Evolutionary conservation across 2,329 filamentous ascomycete genomes (phyloP), one percentile per base, ranked within the genome.

Genomic region (Aureobasidium namibiae): DNA sequence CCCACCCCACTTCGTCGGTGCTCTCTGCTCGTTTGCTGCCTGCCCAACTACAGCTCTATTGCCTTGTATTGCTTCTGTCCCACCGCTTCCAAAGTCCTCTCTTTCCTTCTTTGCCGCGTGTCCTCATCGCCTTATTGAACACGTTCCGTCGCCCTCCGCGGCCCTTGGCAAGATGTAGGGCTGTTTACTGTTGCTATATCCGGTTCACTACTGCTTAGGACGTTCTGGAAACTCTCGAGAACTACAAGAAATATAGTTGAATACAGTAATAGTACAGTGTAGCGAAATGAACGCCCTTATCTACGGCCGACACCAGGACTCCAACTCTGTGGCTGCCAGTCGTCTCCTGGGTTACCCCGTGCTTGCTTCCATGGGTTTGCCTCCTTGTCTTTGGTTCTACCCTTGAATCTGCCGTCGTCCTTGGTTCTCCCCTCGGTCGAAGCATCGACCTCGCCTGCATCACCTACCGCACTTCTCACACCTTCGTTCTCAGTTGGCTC

Each of bases 251-350:
- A 36, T 38, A 44, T 33, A 45, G 26, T 26, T 26, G n/a, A 26
- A 46, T 36, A 46, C 53, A 57, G 41, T 45, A 39, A 46, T 54
- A 29, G 26, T 52, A 52, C 49, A 52, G 23, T 52, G 36, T 39
- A 39, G 49, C 49, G 49, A 52, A 21, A 52, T 26, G 33, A 57
- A 24, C 23, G 31, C 36, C 31, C 21, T 56, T 33, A 65, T 58
- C 70, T 66, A 61, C 71, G 70, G 60, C 70, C 69, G 18, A 71
- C 70, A 14, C 68, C 70, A 31, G 76, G 77, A 18, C 71, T 71
- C 77, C 77, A 80, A 11, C 67, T 66, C 59, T 73, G 66, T 1
- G 77, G 78, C 67, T 79, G 76, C 74, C 74, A 79, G 8, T 74
- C 74, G 57, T 79, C 74, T 23, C 75, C 69, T 11, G 74, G 72